phyloP scores from a whole-genome alignment of 73 alveolate species.

The Paramecium sexaurelia region DNA sequence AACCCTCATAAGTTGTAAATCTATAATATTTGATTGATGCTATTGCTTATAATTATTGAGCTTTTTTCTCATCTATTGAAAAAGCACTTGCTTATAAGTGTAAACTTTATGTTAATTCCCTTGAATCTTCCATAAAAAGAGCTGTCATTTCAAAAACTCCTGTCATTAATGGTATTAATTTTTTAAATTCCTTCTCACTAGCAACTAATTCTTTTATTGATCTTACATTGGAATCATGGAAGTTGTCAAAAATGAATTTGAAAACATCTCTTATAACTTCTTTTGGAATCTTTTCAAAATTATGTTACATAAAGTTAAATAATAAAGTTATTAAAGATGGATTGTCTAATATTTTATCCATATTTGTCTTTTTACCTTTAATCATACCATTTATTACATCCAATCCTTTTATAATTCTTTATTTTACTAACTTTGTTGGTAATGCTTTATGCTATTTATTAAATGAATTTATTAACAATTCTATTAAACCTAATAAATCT shows the following conservation, averaged over 20 bases:
- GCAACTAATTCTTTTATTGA: neutral
- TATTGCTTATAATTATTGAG: neutral
- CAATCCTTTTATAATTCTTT: constrained; percentile 7
- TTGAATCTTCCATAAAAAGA: constrained; percentile 28
- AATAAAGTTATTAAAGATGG: neutral
- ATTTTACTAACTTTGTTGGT: constrained; percentile 18
- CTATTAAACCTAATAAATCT: constrained; percentile 34
- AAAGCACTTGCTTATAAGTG: constrained; percentile 38
- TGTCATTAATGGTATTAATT: neutral
- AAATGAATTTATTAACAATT: neutral
- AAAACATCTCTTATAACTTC: constrained; percentile 29
- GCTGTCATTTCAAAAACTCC: neutral
- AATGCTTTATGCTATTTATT: constrained; percentile 7
- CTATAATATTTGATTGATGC: neutral
- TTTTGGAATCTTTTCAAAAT: constrained; percentile 48
- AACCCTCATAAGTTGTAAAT: neutral
- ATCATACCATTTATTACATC: neutral
- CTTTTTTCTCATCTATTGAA: constrained; percentile 8
- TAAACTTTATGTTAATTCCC: neutral
- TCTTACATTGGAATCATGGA: neutral
- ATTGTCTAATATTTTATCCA: neutral
- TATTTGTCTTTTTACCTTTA: neutral
- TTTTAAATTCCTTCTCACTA: constrained; percentile 9
- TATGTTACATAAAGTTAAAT: constrained; percentile 36
- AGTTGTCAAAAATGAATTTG: neutral